Evolutionary conservation across 1,139 yeast genomes (phyloP).

Genomic region (Hansenula sp.): DNA sequence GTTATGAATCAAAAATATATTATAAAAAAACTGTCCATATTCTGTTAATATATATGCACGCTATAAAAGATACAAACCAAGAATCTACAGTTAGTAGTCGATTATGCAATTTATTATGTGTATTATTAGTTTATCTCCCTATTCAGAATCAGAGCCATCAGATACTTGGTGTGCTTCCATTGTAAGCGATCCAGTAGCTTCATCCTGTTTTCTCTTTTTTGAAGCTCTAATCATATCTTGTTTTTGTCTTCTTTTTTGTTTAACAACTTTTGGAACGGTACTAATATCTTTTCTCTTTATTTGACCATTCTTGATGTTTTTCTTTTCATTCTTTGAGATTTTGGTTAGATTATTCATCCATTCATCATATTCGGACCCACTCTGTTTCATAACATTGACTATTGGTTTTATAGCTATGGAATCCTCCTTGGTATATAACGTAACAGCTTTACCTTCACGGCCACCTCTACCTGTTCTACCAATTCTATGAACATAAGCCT

Average conservation of each 20-base stretch:
- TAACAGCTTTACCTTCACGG: slow-evolving; percentile 77
- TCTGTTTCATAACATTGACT: slow-evolving; percentile 90
- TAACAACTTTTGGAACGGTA: slow-evolving; percentile 76
- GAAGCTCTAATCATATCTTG: slow-evolving; percentile 78
- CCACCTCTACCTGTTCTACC: slow-evolving; percentile 99
- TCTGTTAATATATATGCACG: slow-evolving; percentile 2
- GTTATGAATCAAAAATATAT: background rate
- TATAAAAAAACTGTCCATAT: background rate
- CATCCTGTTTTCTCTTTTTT: slow-evolving; percentile 47
- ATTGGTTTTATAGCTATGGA: slow-evolving; percentile 72
- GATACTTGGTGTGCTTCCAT: background rate
- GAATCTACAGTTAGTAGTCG: background rate
- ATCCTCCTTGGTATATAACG: slow-evolving; percentile 92
- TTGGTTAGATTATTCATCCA: slow-evolving; percentile 86
- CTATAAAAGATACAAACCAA: background rate
- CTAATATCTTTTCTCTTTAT: slow-evolving; percentile 72
- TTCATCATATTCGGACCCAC: slow-evolving; percentile 68
- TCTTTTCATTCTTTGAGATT: slow-evolving; percentile 63
- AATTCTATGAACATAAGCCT: slow-evolving; percentile 94
- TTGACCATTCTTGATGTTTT: slow-evolving; percentile 55
- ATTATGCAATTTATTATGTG: too few relatives aligned
- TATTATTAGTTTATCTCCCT: too few relatives aligned
- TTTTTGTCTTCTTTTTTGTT: slow-evolving; percentile 58
- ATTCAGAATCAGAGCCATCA: background rate
- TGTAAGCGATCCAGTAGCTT: slow-evolving; percentile 3